Base-by-base conservation (phyloP, 2,329 filamentous ascomycete species). In the Chrysosporium queenslandicum region DNA sequence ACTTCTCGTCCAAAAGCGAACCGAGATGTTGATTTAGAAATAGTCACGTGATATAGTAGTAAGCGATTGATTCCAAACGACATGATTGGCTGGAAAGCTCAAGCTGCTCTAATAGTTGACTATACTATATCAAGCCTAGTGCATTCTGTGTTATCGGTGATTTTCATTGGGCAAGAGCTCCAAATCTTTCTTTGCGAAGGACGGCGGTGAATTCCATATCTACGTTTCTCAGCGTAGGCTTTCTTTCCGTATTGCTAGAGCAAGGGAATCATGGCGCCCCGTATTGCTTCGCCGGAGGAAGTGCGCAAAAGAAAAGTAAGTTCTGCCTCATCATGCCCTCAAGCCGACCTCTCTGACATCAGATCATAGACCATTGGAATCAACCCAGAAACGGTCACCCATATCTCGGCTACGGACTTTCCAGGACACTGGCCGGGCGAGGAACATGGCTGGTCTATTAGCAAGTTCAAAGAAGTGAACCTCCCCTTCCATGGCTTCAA, bases 381-480 rank as follows among this genome's bases (percentile, higher is more conserved):
- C 72, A 87, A 92, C 69, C 76, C 82, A 60, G 92, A 98, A 72
- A 96, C 87, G 20, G 86, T 98, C 64, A 86, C 85, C 60, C 82
- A 97, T 73, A 86, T 91, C 61, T 79, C 84, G 56, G 92, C 89
- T 43, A 94, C 83, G 62, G 91, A 97, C 66, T 95, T 91, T 68
- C 94, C 94, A 14, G 85, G 86, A 59, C 88, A 95, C 69, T 92
- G 84, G 74, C 85, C 87, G 2, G 87, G 87, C 61, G 92, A 97
- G 73, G 86, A 94, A 70, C 78, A 88, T 64, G 77, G 79, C 47
- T 96, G 89, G 84, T 78, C 85, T 55, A 73, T 89, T 49, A 77
- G 86, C 1, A 76, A 80, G 56, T 95, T 95, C 72, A 77, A 74
- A 58, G 64, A 77, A 50, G 78, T 79, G 70, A 52, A 65, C 60